These are phyloP conservation scores for Phytophthora boehmeriae DNA, from an alignment of 352 stramenopile species.

Conservation along the genomic window DNA sequence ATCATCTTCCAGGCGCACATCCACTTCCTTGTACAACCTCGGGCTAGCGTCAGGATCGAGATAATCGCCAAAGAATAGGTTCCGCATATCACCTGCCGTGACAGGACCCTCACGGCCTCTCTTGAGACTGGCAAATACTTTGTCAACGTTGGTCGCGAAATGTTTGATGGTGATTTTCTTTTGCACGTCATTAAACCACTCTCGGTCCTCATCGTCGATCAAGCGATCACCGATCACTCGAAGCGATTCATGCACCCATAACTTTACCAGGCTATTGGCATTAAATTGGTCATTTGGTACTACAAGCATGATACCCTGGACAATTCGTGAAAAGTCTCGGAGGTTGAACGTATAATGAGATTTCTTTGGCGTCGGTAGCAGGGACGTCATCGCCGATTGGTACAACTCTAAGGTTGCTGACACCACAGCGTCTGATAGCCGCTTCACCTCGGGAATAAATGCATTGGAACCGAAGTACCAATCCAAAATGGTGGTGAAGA, in stretches of 20 bases:
- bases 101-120: conserved; percentile 72
- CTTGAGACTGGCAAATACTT: conserved; percentile 85
- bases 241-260: conserved; percentile 95
- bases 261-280: conserved; percentile 82
- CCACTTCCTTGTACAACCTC: conserved; percentile 82
- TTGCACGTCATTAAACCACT: conserved; percentile 92
- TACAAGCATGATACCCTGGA: conserved; percentile 94
- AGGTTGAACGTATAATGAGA: conserved; percentile 97
- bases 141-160: conserved; percentile 89
- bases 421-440: conserved; percentile 80
- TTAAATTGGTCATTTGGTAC: conserved; percentile 83
- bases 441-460: conserved; percentile 78
- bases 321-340: conserved; percentile 92
- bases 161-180: conserved; percentile 90
- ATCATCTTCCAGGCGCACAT: conserved; percentile 65
- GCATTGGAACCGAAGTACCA: conserved; percentile 80
- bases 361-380: conserved; percentile 94
- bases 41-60: conserved; percentile 78
- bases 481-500: conserved; percentile 92
- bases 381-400: conserved; percentile 74
- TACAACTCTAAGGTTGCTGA: conserved; percentile 93
- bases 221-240: conserved; percentile 95
- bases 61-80: conserved; percentile 95
- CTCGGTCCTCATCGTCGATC: conserved; percentile 91
- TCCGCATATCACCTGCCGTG: conserved; percentile 83